Conservation (phyloP, 1,139 yeast genomes). For the Yamadazyma diddensiae region DNA sequence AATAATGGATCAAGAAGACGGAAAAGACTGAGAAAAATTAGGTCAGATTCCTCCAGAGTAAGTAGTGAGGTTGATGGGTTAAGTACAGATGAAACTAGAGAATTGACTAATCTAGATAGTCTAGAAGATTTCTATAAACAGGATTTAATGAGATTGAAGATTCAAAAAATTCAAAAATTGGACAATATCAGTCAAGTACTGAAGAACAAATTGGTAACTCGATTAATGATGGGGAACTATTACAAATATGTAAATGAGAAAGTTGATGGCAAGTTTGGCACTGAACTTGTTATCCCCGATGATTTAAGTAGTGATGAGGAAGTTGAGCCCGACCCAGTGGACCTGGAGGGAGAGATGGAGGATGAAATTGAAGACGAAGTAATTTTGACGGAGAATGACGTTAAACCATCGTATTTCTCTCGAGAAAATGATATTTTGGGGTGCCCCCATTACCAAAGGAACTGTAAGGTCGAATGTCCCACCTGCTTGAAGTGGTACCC, state of each 20-base stretch:
- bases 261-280: slow-evolving; percentile 10
- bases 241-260: slow-evolving; percentile 44
- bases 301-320: too few relatives aligned
- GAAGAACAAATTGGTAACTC: slow-evolving; percentile 64
- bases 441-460: slow-evolving; percentile 79
- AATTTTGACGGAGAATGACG: slow-evolving; percentile 48
- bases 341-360: not conserved
- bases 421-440: slow-evolving; percentile 48
- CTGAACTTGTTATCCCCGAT: not conserved
- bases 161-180: slow-evolving; percentile 53
- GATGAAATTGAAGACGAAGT: slow-evolving; percentile 28
- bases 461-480: slow-evolving; percentile 81
- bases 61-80: slow-evolving; percentile 39
- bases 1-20: slow-evolving; percentile 13
- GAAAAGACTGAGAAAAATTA: slow-evolving; percentile 7
- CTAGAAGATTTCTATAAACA: slow-evolving; percentile 53
- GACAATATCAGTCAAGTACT: slow-evolving; percentile 45
- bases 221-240: slow-evolving; percentile 74
- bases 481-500: slow-evolving; percentile 72
- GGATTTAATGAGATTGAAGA: slow-evolving; percentile 50
- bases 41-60: slow-evolving; percentile 5
- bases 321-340: not conserved
- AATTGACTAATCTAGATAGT: slow-evolving; percentile 36
- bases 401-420: slow-evolving; percentile 49
- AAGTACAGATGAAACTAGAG: slow-evolving; percentile 32